Conservation (phyloP, 345 rosid genomes). For the Odontarrhena argentea region DNA sequence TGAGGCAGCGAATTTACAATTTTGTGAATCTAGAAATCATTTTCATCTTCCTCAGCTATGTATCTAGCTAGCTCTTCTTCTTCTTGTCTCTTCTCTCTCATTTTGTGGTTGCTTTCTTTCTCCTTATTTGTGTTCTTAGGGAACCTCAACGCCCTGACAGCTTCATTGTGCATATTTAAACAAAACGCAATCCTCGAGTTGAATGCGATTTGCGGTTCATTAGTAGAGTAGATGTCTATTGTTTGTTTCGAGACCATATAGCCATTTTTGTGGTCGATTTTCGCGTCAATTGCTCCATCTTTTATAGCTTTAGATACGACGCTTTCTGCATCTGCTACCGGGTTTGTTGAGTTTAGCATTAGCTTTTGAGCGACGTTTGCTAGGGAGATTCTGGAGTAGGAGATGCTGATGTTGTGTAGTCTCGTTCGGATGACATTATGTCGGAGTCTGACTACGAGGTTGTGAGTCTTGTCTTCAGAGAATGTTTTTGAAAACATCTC, state of each 20-base stretch:
- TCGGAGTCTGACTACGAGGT: conserved; percentile 50
- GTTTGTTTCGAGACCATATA: conserved; percentile 87
- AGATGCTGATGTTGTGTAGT: conserved; percentile 75
- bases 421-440: conserved; percentile 68
- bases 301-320: conserved; percentile 81
- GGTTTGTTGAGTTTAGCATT: conserved; percentile 59
- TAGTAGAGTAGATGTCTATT: conserved; percentile 83
- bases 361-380: conserved; percentile 66
- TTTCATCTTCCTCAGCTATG: conserved; percentile 89
- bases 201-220: conserved; percentile 85
- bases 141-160: conserved; percentile 68
- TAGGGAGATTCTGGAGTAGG: conserved; percentile 71
- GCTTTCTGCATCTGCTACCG: conserved; percentile 82
- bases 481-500: conserved; percentile 70
- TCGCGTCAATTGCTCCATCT: conserved; percentile 89
- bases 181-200: conserved; percentile 52
- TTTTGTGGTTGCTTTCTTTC: conserved; percentile 81
- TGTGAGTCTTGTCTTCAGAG: conserved; percentile 62
- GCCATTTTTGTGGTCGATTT: conserved; percentile 66
- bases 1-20: too few species aligned
- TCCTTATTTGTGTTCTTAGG: conserved; percentile 78
- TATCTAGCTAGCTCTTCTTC: conserved; percentile 88
- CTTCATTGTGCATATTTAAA: conserved; percentile 73
- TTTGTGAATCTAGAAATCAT: conserved; percentile 52
- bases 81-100: conserved; percentile 82